Evolutionary conservation across 495 filamentous ascomycete genomes (phyloP).

Genomic region (Choiromyces venosus): DNA sequence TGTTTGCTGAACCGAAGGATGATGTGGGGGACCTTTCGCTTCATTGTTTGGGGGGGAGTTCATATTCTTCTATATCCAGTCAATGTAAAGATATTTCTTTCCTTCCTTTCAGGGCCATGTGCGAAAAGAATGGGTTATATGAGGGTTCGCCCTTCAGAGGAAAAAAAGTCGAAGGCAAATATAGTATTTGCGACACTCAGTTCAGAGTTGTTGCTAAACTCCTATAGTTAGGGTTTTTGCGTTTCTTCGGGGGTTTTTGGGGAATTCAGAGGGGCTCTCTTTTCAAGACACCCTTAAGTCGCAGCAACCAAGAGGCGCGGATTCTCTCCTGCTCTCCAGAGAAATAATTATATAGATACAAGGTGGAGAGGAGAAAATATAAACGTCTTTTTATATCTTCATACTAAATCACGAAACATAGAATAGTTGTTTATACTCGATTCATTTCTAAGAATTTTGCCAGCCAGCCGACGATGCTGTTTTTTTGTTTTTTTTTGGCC

Average conservation of each 20-base stretch:
- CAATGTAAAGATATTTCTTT: conserved; percentile 36
- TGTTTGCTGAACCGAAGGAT: conserved; percentile 42
- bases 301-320: neutral
- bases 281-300: neutral
- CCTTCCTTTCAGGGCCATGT: conserved; percentile 16
- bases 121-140: neutral
- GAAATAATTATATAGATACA: neutral
- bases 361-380: neutral
- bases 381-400: neutral
- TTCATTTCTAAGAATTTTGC: neutral
- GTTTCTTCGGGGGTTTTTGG: neutral
- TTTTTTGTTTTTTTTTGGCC: neutral
- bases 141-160: neutral
- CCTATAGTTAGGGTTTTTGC: neutral
- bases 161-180: neutral
- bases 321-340: neutral
- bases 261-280: neutral
- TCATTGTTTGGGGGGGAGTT: conserved; percentile 24
- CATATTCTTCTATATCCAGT: conserved; percentile 10
- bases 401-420: neutral
- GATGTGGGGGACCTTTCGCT: conserved; percentile 41
- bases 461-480: neutral
- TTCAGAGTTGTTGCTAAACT: neutral
- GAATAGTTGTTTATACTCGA: neutral
- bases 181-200: neutral